Percentiles rank a stretch among this genome's conserved stretches.
Conservation (phyloP, 2,329 filamentous ascomycete genomes). For the Penicillium italicum region DNA sequence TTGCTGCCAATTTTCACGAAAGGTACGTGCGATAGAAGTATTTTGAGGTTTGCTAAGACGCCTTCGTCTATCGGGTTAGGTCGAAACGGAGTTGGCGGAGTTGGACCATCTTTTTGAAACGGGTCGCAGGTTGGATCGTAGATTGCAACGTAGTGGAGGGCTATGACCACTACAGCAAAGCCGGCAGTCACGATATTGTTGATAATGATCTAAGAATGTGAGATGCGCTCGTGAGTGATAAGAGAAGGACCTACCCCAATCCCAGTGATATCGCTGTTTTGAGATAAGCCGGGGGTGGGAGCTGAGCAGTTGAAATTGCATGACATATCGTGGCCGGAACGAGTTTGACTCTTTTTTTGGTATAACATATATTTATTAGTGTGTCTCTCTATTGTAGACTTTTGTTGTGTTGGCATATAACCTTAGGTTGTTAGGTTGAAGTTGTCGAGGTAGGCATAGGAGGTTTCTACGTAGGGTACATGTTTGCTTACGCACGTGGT, state of each 20-base stretch:
- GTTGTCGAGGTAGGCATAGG: neutral
- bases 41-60: neutral
- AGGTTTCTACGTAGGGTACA: neutral
- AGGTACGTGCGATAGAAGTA: neutral
- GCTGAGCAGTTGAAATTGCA: neutral
- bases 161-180: slow-evolving; percentile 1
- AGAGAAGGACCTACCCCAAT: neutral
- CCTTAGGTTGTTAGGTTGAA: neutral
- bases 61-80: slow-evolving; percentile 3
- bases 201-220: slow-evolving; percentile 1
- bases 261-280: neutral
- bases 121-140: slow-evolving; percentile 4
- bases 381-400: neutral
- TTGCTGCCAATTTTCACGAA: neutral
- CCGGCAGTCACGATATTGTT: slow-evolving; percentile 9
- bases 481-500: neutral
- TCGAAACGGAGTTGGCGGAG: neutral
- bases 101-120: neutral
- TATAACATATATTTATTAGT: neutral
- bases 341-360: neutral
- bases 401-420: neutral
- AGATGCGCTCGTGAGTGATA: neutral
- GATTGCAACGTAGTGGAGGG: slow-evolving; percentile 1
- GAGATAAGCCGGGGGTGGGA: neutral
- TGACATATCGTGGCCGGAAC: neutral